These are phyloP conservation scores for Patellifolia procumbens DNA, from an alignment of 179 eudicot species.

Conservation along the genomic window DNA sequence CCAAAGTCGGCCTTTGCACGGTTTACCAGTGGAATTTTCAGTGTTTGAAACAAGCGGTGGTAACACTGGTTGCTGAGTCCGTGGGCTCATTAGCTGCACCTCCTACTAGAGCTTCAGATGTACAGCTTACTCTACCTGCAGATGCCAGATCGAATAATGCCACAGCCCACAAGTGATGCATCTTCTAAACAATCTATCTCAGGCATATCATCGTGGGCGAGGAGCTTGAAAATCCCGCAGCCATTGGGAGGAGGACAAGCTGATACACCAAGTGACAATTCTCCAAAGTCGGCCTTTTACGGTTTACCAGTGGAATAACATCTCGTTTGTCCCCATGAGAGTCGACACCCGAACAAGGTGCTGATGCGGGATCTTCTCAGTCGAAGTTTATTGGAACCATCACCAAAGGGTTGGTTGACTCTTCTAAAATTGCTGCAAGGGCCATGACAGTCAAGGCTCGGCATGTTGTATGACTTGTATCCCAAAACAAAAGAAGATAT, in stretches of 20 bases:
- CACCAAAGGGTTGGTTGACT: conserved; percentile 83
- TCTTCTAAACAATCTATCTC: too few species aligned
- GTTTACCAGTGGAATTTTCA: conserved; percentile 68
- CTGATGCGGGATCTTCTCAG: too few species aligned
- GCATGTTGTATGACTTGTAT: conserved; percentile 94
- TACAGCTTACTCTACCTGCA: conserved; percentile 38
- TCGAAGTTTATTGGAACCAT: conserved; percentile 69
- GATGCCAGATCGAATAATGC: conserved; percentile 37
- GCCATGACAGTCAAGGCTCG: conserved; percentile 97
- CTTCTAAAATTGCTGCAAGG: conserved; percentile 90
- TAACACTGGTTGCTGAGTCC: conserved; percentile 53
- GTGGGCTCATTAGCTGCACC: conserved; percentile 39
- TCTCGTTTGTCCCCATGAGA: conserved; percentile 71
- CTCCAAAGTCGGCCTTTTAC: conserved; percentile 74
- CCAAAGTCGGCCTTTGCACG: conserved; percentile 75
- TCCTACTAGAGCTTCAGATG: conserved; percentile 32
- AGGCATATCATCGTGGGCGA: too few species aligned
- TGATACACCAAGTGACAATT: conserved; percentile 46
- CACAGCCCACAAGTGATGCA: conserved; percentile 47
- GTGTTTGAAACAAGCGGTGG: conserved; percentile 19
- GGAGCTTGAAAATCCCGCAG: too few species aligned
- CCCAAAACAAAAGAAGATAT: conserved; percentile 96
- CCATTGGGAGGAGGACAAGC: too few species aligned
- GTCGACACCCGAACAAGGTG: conserved; percentile 49
- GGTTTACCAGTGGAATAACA: conserved; percentile 67